Evolutionary conservation across 1,139 yeast genomes (phyloP), one percentile per base, ranked within the genome.

Genomic region (Geotrichum citri-aurantii): DNA sequence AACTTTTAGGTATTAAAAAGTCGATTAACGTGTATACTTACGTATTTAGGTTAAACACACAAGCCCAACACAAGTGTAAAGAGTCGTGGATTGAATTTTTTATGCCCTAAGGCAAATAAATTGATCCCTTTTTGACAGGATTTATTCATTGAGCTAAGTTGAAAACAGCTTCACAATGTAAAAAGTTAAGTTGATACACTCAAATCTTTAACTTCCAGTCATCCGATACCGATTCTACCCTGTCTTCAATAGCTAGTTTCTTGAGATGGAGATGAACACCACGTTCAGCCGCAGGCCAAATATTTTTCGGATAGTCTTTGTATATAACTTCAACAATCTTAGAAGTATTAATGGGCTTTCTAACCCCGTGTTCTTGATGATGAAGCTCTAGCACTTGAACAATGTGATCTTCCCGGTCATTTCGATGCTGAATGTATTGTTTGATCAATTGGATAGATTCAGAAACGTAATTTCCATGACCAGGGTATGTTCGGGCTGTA

Each of bases 401-500:
- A 11, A 74, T 66, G 63, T 73, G 70, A 37, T 67, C 62, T 59
- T 74, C 77, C 11, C 78, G 71, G 44, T 66, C 66, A 47, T 61
- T 64, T 4, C 78, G 71, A 60, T 74, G 78, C 37, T 58, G 62
- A 24, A 74, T 70, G 63, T 74, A 74, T 57, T 66, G 69, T 14
- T 62, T 50, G 60, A 74, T 67, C 56, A 66, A 68, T n/a, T 58
- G 65, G 11, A 62, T 64, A 17, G 75, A 75, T 47, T 73, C 70
- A 19, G 61, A 61, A 27, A 75, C 65, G 19, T 69, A 63, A 26
- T 71, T 73, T 21, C 78, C 77, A 55, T 75, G 78, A 12, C 75
- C 78, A 0, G 78, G 78, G 55, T 70, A 73, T 40, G 74, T 69
- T 19, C 63, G 56, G 24, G 57, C 58, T 24, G 42, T 37, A 12